A percentile compares a stretch with the other conserved stretches of the same genome.
Evolutionary conservation across 257 asterid species (phyloP).

Genomic region (Lantana camara): DNA sequence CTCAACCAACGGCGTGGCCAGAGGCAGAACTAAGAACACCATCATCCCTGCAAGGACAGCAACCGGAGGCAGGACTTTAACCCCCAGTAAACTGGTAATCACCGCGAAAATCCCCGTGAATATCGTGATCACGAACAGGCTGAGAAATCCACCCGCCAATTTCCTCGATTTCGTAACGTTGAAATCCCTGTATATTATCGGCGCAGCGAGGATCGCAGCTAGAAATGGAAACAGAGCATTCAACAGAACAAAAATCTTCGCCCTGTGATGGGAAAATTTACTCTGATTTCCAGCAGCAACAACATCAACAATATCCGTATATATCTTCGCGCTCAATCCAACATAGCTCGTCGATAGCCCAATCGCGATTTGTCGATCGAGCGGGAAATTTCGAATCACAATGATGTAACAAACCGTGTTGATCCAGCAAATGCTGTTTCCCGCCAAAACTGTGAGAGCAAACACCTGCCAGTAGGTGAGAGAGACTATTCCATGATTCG

Average conservation of each 20-base stretch:
- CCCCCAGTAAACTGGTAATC: slow-evolving; percentile 35
- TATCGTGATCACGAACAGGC: slow-evolving; percentile 46
- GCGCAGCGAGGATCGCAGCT: slow-evolving; percentile 39
- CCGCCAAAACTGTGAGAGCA: slow-evolving; percentile 61
- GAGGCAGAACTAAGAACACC: slow-evolving; percentile 33
- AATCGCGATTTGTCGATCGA: slow-evolving; percentile 64
- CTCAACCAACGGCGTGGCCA: slow-evolving; percentile 49
- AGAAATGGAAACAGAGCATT: slow-evolving; percentile 57
- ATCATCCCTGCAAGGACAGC: slow-evolving; percentile 34
- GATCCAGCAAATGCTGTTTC: slow-evolving; percentile 81
- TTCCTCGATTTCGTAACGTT: slow-evolving; percentile 41
- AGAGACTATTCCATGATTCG: slow-evolving; percentile 21
- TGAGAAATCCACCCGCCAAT: slow-evolving; percentile 46
- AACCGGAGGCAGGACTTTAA: slow-evolving; percentile 18
- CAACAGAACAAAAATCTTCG: slow-evolving; percentile 47
- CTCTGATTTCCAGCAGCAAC: background rate
- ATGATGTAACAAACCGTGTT: slow-evolving; percentile 66
- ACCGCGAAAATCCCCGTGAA: slow-evolving; percentile 56
- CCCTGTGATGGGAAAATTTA: slow-evolving; percentile 33
- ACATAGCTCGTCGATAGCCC: slow-evolving; percentile 77
- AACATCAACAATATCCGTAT: slow-evolving; percentile 47
- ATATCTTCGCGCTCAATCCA: slow-evolving; percentile 65
- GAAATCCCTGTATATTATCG: slow-evolving; percentile 36
- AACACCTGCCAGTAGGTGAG: slow-evolving; percentile 55
- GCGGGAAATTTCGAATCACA: slow-evolving; percentile 62